These are phyloP conservation scores for Suhomyces chickasaworum DNA, from an alignment of 1,139 yeast species.

Conservation along the genomic window DNA sequence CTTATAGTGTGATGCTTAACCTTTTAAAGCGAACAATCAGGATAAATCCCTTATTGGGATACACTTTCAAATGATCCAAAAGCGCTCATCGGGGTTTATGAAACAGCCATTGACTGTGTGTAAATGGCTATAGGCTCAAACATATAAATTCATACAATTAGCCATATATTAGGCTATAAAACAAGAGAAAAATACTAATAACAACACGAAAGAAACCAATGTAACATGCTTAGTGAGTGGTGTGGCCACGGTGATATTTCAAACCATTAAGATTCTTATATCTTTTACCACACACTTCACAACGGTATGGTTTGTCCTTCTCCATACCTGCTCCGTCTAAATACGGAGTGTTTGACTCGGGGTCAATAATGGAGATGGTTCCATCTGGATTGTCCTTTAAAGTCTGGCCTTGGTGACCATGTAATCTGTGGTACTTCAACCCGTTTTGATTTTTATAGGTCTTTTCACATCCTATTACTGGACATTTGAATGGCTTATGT, in stretches of 20 bases:
- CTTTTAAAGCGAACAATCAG: neutral
- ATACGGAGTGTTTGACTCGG: constrained; percentile 86
- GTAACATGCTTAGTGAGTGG: constrained; percentile 65
- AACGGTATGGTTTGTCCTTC: constrained; percentile 96
- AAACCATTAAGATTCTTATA: constrained; percentile 95
- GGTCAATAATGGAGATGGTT: constrained; percentile 87
- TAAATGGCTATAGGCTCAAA: neutral
- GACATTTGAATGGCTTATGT: constrained; percentile 95
- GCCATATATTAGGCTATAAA: constrained; percentile 5
- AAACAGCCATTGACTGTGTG: too few relatives aligned
- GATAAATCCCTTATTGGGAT: too few relatives aligned
- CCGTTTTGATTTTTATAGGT: constrained; percentile 98
- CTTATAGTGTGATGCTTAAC: neutral
- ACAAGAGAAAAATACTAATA: constrained; percentile 6
- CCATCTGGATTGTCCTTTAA: constrained; percentile 92
- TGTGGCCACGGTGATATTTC: constrained; percentile 96
- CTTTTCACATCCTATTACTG: constrained; percentile 97
- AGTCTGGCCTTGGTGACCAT: constrained; percentile 96
- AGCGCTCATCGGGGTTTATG: too few relatives aligned
- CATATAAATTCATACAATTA: neutral
- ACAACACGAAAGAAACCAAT: constrained; percentile 10
- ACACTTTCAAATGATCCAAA: too few relatives aligned
- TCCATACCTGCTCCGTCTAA: constrained; percentile 93
- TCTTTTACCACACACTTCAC: constrained; percentile 97
- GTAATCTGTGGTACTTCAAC: constrained; percentile 89